Conservation (phyloP, 352 stramenopile genomes). For the Phytophthora pinifolia region DNA sequence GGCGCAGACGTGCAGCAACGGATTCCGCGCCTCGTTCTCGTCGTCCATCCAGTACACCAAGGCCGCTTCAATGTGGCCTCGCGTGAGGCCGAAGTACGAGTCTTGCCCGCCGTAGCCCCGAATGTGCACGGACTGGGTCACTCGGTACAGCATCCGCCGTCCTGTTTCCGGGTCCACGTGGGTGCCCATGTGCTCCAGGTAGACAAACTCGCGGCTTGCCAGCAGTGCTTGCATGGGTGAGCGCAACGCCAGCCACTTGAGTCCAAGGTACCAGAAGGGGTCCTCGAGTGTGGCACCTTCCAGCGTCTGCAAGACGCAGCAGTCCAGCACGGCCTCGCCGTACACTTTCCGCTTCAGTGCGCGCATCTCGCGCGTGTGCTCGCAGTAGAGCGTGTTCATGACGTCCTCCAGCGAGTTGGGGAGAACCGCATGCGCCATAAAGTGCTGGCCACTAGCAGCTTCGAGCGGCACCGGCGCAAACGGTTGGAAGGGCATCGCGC, state of each 20-base stretch:
- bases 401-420: conserved; percentile 71
- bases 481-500: conserved; percentile 13
- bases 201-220: conserved; percentile 67
- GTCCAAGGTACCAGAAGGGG: conserved; percentile 74
- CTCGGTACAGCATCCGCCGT: conserved; percentile 60
- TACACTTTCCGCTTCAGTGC: conserved; percentile 41
- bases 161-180: conserved; percentile 48
- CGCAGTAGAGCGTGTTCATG: conserved; percentile 59
- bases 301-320: conserved; percentile 61
- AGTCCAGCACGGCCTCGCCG: conserved; percentile 58
- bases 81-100: conserved; percentile 70
- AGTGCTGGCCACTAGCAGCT: conserved; percentile 41
- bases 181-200: conserved; percentile 67
- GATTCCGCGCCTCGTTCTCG: conserved; percentile 31
- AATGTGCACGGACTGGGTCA: conserved; percentile 64
- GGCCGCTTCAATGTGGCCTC: conserved; percentile 56
- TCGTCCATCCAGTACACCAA: conserved; percentile 77
- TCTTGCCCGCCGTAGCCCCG: conserved; percentile 57
- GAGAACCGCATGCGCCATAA: conserved; percentile 59
- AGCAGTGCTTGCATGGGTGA: conserved; percentile 63
- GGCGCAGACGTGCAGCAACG: conserved; percentile 54
- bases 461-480: conserved; percentile 26
- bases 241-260: conserved; percentile 75
- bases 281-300: conserved; percentile 62
- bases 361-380: conserved; percentile 57